A percentile compares a stretch with the other conserved stretches of the same genome.
Conservation (phyloP, 73 alveolate species). For the Effrenium voratum region DNA sequence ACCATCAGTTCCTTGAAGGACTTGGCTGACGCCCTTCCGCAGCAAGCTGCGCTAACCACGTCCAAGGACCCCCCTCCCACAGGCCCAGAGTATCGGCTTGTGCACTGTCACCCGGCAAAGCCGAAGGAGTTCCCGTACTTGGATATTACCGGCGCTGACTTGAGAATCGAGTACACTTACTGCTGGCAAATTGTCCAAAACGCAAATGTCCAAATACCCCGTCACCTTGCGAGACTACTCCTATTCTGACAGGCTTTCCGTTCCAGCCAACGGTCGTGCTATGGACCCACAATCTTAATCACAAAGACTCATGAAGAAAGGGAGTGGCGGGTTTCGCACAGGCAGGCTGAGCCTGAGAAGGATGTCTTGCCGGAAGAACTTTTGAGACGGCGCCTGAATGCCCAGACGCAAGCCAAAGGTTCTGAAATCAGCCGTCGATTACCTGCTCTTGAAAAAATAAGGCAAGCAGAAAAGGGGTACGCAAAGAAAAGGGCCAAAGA, state of each 20-base stretch:
- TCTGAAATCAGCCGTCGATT: not conserved
- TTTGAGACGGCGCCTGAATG: slow-evolving; percentile 1
- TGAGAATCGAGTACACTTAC: not conserved
- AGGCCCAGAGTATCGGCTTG: not conserved
- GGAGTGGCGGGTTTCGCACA: slow-evolving; percentile 3
- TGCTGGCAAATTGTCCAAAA: not conserved
- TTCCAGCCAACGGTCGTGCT: not conserved
- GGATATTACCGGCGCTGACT: not conserved
- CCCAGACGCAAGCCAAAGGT: not conserved
- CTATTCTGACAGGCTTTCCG: not conserved
- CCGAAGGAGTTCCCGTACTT: not conserved
- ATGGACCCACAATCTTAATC: not conserved
- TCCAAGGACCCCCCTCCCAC: not conserved
- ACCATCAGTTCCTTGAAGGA: not conserved
- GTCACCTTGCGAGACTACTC: not conserved
- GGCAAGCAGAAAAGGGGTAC: no score
- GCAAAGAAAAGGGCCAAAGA: no score
- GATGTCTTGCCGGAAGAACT: slow-evolving; percentile 1
- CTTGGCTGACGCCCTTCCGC: not conserved
- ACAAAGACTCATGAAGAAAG: not conserved
- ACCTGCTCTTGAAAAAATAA: not conserved
- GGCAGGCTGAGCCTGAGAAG: slow-evolving; percentile 18
- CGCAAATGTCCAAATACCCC: not conserved
- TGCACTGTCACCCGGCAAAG: slow-evolving; percentile 21
- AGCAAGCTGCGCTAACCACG: not conserved